A percentile compares a stretch with the other conserved stretches of the same genome.
phyloP scores from a whole-genome alignment of 2,329 filamentous ascomycete species.

The Venturiaceae sp. region DNA sequence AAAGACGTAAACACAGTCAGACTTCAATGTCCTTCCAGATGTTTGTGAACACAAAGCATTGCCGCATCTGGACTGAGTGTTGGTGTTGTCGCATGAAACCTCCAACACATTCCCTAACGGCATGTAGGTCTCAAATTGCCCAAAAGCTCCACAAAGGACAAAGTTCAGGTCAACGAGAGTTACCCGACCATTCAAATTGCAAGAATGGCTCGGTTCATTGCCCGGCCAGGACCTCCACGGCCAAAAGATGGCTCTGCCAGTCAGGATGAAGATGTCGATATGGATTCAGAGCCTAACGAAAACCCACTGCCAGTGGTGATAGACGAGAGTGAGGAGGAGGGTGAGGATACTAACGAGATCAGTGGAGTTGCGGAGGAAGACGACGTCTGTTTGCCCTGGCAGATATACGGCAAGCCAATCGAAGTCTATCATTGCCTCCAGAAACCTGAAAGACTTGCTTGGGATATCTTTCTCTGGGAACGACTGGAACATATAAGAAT shows the following conservation, averaged over 20 bases:
- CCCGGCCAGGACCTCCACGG: not conserved
- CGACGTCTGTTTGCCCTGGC: not conserved
- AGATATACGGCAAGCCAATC: not conserved
- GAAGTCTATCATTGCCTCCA: not conserved
- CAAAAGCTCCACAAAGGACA: no score
- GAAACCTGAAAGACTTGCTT: not conserved
- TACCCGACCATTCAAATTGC: not conserved
- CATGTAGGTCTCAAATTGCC: no score
- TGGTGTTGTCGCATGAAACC: no score
- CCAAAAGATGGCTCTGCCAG: not conserved
- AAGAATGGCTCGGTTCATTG: not conserved
- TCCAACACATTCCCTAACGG: no score
- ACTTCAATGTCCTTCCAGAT: no score
- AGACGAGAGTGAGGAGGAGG: not conserved
- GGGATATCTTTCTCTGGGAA: not conserved
- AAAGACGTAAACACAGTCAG: no score
- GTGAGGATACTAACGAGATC: not conserved
- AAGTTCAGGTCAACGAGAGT: no score
- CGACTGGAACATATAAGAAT: not conserved
- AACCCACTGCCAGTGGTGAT: no score
- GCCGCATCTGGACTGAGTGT: no score
- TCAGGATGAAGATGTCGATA: not conserved
- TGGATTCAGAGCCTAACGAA: not conserved
- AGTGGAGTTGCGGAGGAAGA: not conserved
- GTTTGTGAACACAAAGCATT: no score